Conservation (phyloP, 148 eudicot species). For the Rhododendron kiyosumense region DNA sequence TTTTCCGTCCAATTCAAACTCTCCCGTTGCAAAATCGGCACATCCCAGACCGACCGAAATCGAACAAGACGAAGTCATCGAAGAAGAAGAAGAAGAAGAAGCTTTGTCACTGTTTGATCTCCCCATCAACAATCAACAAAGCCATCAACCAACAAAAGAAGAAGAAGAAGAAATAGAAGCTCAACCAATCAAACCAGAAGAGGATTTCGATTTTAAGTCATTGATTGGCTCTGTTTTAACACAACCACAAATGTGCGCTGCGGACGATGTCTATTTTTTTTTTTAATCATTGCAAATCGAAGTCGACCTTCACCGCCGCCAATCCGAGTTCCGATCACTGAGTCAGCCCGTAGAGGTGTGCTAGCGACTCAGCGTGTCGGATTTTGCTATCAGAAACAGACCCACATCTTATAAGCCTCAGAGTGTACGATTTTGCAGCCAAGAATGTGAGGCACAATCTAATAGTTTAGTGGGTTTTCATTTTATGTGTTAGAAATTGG, state of each 20-base stretch:
- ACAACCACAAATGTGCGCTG: constrained; percentile 65
- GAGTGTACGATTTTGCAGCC: no score
- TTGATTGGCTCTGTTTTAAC: constrained; percentile 14
- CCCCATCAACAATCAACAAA: constrained; percentile 25
- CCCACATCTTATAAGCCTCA: no score
- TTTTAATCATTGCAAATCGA: no score
- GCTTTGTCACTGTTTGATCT: constrained; percentile 66
- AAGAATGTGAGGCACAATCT: no score
- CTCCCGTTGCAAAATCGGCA: not conserved
- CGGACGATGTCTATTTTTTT: constrained; percentile 65
- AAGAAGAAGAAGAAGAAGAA: constrained; percentile 48
- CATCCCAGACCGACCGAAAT: not conserved
- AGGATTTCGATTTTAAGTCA: constrained; percentile 66
- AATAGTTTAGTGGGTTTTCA: no score
- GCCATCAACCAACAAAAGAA: not conserved
- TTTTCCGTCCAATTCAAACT: not conserved
- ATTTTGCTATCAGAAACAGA: no score
- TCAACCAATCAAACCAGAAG: constrained; percentile 11
- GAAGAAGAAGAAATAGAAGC: not conserved
- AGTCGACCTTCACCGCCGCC: no score
- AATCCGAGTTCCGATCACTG: no score
- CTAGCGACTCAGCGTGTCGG: no score
- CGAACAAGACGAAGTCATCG: constrained; percentile 27
- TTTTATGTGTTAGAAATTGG: no score
- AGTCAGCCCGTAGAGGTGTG: no score